Percentiles rank a stretch among this genome's conserved stretches.
Conservation (phyloP, 495 filamentous ascomycete genomes). For the Aspergillus avenaceus region DNA sequence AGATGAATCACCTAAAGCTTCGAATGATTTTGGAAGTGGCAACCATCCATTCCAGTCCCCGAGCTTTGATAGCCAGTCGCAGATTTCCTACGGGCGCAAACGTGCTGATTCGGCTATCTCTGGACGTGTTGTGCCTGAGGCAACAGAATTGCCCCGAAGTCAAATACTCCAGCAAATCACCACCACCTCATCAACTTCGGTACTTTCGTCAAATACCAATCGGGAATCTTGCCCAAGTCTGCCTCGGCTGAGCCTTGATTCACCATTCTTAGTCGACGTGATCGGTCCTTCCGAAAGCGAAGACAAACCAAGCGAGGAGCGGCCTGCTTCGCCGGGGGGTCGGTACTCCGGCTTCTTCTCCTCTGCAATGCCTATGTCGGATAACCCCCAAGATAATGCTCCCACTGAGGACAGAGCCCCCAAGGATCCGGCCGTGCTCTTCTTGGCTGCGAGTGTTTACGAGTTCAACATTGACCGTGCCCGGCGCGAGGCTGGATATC, state of each 20-base stretch:
- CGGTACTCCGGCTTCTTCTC: constrained; percentile 70
- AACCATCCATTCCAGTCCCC: constrained; percentile 33
- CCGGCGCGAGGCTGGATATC: constrained; percentile 90
- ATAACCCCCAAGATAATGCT: constrained; percentile 41
- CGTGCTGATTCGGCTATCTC: constrained; percentile 33
- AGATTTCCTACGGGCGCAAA: constrained; percentile 22
- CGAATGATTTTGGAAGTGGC: constrained; percentile 46
- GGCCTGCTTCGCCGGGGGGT: constrained; percentile 26
- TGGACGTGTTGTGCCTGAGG: constrained; percentile 18
- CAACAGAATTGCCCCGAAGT: constrained; percentile 19
- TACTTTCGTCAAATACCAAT: constrained; percentile 14
- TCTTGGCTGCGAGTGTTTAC: constrained; percentile 89
- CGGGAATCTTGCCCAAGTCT: constrained; percentile 36
- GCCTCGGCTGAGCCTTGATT: constrained; percentile 39
- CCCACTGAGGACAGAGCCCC: constrained; percentile 19
- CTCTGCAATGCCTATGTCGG: constrained; percentile 79
- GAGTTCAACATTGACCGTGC: constrained; percentile 93
- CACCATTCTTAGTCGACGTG: constrained; percentile 40
- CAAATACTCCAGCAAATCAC: constrained; percentile 31
- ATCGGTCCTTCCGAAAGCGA: constrained; percentile 16
- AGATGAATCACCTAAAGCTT: constrained; percentile 57
- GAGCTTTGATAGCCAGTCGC: constrained; percentile 27
- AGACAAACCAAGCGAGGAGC: constrained; percentile 13
- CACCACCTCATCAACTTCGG: constrained; percentile 10
- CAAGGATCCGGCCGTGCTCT: constrained; percentile 57